A percentile compares a stretch with the other conserved stretches of the same genome.
Evolutionary conservation across 257 asterid species (phyloP).

Genomic region (Primulina eburnea): DNA sequence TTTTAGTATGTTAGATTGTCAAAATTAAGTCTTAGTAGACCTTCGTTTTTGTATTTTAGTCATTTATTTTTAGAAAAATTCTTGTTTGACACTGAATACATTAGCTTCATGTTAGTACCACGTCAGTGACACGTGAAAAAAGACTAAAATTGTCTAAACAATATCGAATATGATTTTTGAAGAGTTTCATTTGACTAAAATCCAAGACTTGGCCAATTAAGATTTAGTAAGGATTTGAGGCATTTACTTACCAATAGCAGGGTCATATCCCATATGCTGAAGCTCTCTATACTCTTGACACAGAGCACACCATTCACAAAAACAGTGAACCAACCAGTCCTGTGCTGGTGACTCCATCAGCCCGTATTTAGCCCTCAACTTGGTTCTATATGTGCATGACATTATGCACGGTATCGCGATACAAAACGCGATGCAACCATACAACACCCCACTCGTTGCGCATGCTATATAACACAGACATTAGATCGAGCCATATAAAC

Average conservation of each 20-base stretch:
- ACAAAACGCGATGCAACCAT: conserved; percentile 35
- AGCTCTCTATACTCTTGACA: conserved; percentile 80
- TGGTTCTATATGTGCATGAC: conserved; percentile 60
- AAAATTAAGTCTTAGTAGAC: too few relatives aligned
- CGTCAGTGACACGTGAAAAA: too few relatives aligned
- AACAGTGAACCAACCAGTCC: conserved; percentile 59
- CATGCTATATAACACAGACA: conserved; percentile 38
- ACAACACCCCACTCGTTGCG: conserved; percentile 51
- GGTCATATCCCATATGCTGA: conserved; percentile 46
- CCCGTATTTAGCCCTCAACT: conserved; percentile 49
- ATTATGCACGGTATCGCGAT: conserved; percentile 58
- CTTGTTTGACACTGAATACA: background rate
- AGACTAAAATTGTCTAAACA: too few relatives aligned
- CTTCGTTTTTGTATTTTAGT: too few relatives aligned
- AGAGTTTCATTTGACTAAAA: too few relatives aligned
- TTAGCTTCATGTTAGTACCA: too few relatives aligned
- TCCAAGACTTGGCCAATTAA: too few relatives aligned
- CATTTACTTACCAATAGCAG: conserved; percentile 45
- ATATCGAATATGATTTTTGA: too few relatives aligned
- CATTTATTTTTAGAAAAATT: too few relatives aligned
- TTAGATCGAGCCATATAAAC: background rate
- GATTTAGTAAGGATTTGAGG: too few relatives aligned
- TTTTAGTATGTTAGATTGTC: too few relatives aligned
- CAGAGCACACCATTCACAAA: conserved; percentile 62
- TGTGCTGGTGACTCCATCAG: conserved; percentile 56